Base-by-base conservation (phyloP, 148 eudicot genomes). In the Diospyros kaki region DNA sequence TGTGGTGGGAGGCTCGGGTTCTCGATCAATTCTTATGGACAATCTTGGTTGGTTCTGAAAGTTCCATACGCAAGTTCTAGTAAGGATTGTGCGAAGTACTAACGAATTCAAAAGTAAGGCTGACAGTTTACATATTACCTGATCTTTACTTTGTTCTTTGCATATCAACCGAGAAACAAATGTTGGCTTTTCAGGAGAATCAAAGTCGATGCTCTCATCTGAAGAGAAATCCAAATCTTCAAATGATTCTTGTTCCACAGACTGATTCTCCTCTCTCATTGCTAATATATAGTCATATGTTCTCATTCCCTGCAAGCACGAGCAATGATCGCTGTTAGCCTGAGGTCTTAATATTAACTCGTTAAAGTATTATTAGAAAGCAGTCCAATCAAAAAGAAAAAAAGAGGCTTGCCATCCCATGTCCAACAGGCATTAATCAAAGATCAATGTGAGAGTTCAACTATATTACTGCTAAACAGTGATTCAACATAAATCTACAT, bases 241-340 rank as follows among this genome's bases (percentile, higher is more conserved):
- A 52, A 80, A 75, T 41, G 87, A 67, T 44, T 94, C 90, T 60
- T 82, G 83, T 73, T 80, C 89, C 73, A 82, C 62, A 56, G 83
- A 73, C 66, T 79, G 87, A 77, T 86, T 87, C 75, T 84, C 89
- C 80, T 92, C 97, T 83, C 74, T 89, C 96, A 90, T 92, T 53
- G 98, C 98, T 75, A 92, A 60, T 75, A 94, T 92, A 84, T 92
- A 94, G 42, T 94, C 98, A 80, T 94, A 94, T 59, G 98, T 94
- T 87, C 92, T 81, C 92, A 95, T 89, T 77, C 98, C 98, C 97
- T 94, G 82, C 80, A 77, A 38, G 62, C 28, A 28, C 28, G 28
- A 28, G 28, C 28, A 28, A 28, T 28, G 28, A 28, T 28, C 28
- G 0, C 28, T 28, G 28, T 28, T 28, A 28, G 28, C 28, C 28